These are phyloP conservation scores for Pichia sp. DNA, from an alignment of 1,139 yeast genomes.

Conservation along the genomic window DNA sequence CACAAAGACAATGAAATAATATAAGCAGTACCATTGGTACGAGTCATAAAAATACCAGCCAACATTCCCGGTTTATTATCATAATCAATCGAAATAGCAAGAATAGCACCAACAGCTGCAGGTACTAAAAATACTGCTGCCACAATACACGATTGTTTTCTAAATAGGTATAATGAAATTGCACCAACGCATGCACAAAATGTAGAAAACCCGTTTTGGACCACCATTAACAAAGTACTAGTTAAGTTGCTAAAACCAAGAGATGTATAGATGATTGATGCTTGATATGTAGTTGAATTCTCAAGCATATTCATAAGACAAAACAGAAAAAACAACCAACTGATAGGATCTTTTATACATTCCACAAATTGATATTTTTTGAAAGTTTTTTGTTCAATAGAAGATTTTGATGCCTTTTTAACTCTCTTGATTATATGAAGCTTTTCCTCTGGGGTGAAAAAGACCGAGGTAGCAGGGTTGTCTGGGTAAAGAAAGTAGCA, in stretches of 20 bases:
- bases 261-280: conserved; percentile 31
- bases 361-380: conserved; percentile 33
- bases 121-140: conserved; percentile 35
- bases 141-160: conserved; percentile 29
- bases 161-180: conserved; percentile 13
- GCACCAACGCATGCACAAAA: conserved; percentile 16
- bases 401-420: conserved; percentile 28
- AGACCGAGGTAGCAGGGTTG: conserved; percentile 31
- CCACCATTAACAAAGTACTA: conserved; percentile 43
- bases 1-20: conserved; percentile 35
- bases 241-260: conserved; percentile 32
- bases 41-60: conserved; percentile 34
- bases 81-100: conserved; percentile 36
- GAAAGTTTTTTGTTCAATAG: conserved; percentile 32
- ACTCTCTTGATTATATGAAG: conserved; percentile 32
- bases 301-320: conserved; percentile 32
- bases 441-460: conserved; percentile 30
- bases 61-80: conserved; percentile 35
- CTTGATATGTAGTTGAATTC: conserved; percentile 36
- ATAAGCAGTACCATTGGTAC: conserved; percentile 36
- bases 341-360: conserved; percentile 33
- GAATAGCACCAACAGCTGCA: conserved; percentile 38
- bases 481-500: conserved; percentile 30
- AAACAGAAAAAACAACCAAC: conserved; percentile 32
- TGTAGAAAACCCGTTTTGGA: conserved; percentile 18